Percentiles rank a stretch among this genome's conserved stretches.
Evolutionary conservation across 495 filamentous ascomycete genomes (phyloP).

Genomic region (Saxophila tyrrhenica): DNA sequence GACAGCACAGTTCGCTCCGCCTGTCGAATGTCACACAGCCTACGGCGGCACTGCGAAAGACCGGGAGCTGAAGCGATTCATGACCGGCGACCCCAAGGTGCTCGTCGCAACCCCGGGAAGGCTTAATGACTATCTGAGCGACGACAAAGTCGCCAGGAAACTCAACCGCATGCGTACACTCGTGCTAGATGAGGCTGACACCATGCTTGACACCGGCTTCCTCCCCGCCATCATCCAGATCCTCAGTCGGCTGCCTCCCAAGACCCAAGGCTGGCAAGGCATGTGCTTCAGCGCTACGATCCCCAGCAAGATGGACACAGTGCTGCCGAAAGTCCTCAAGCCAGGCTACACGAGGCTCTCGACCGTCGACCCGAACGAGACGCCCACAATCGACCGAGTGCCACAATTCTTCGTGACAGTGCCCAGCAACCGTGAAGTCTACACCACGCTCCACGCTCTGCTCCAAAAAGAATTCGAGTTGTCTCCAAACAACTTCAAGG

Average conservation of each 20-base stretch:
- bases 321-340: slow-evolving; percentile 61
- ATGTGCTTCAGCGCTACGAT: slow-evolving; percentile 94
- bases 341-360: slow-evolving; percentile 67
- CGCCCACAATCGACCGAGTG: slow-evolving; percentile 69
- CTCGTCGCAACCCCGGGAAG: slow-evolving; percentile 85
- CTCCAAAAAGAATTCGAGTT: slow-evolving; percentile 42
- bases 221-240: slow-evolving; percentile 63
- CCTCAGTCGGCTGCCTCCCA: slow-evolving; percentile 55
- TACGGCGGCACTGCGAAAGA: slow-evolving; percentile 78
- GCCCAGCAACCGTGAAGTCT: slow-evolving; percentile 56
- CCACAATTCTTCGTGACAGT: slow-evolving; percentile 64
- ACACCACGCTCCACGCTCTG: slow-evolving; percentile 70
- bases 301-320: slow-evolving; percentile 64
- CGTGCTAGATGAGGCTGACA: slow-evolving; percentile 89
- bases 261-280: slow-evolving; percentile 81
- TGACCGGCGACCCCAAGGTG: slow-evolving; percentile 68
- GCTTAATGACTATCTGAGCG: slow-evolving; percentile 70
- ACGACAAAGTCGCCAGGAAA: slow-evolving; percentile 47
- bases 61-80: slow-evolving; percentile 47
- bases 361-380: slow-evolving; percentile 68
- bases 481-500: slow-evolving; percentile 40
- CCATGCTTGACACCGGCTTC: slow-evolving; percentile 84
- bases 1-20: slow-evolving; percentile 21
- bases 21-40: slow-evolving; percentile 64
- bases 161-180: slow-evolving; percentile 62